Percentiles rank a stretch among this genome's conserved stretches.
These are phyloP conservation scores for Chytriomyces hyalinus DNA, from an alignment of 192 early-diverging fungal species.

Conservation along the genomic window DNA sequence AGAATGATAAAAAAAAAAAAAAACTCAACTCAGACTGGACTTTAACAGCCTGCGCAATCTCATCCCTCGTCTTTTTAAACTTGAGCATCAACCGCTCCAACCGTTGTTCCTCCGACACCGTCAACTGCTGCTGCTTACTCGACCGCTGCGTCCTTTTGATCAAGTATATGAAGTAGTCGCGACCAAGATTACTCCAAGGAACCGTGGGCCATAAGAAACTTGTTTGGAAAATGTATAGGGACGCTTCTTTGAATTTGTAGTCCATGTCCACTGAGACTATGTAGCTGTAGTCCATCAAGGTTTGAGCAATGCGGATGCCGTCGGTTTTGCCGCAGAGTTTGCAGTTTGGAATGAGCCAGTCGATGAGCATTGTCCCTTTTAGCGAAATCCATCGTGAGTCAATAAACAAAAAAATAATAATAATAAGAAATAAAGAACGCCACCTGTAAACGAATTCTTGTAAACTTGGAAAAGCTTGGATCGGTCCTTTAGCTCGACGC, in stretches of 20 bases:
- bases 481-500: slow-evolving; percentile 46
- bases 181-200: slow-evolving; percentile 14
- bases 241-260: slow-evolving; percentile 43
- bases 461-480: slow-evolving; percentile 49
- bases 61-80: slow-evolving; percentile 40
- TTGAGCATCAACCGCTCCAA: slow-evolving; percentile 33
- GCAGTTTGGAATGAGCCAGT: slow-evolving; percentile 49
- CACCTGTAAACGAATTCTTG: slow-evolving; percentile 43
- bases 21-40: slow-evolving; percentile 36
- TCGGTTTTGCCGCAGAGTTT: slow-evolving; percentile 42
- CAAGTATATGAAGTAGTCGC: slow-evolving; percentile 49
- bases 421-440: not conserved
- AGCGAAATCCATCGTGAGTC: not conserved
- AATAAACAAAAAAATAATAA: not conserved
- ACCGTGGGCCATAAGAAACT: slow-evolving; percentile 43
- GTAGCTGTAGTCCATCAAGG: slow-evolving; percentile 47
- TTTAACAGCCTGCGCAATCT: slow-evolving; percentile 37
- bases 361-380: slow-evolving; percentile 39
- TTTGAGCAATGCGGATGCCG: slow-evolving; percentile 32
- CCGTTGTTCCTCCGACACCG: slow-evolving; percentile 45
- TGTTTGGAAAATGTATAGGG: slow-evolving; percentile 45
- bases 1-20: not conserved
- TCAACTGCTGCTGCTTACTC: slow-evolving; percentile 36
- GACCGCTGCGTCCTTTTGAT: slow-evolving; percentile 41
- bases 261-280: slow-evolving; percentile 45